phyloP scores from a whole-genome alignment of 768 basidiomycete species.

The Phaeotremella fagi region DNA sequence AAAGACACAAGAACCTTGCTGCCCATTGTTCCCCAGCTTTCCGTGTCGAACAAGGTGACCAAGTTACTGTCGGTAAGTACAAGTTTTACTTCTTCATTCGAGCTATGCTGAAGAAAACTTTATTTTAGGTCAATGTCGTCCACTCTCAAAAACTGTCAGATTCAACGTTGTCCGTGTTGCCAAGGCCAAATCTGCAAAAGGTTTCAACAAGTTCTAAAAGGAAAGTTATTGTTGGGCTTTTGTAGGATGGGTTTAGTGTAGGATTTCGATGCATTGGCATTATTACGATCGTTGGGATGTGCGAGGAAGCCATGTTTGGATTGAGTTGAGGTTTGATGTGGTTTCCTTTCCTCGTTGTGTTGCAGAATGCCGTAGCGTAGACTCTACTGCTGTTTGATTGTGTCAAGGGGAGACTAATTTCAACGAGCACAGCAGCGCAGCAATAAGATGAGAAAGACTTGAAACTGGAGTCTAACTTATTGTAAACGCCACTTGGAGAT shows the following conservation, averaged over 20 bases:
- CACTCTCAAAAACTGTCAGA: slow-evolving; percentile 95
- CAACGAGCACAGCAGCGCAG: too few species aligned
- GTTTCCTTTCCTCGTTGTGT: too few species aligned
- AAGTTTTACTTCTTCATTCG: neutral
- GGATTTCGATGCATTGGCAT: slow-evolving; percentile 1
- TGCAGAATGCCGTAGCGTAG: too few species aligned
- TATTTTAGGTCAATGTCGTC: slow-evolving; percentile 85
- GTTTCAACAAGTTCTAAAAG: slow-evolving; percentile 83
- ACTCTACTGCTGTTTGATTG: too few species aligned
- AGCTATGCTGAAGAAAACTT: slow-evolving; percentile 4
- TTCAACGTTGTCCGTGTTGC: slow-evolving; percentile 97
- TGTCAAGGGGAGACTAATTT: too few species aligned
- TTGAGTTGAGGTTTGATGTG: too few species aligned
- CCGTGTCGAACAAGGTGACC: slow-evolving; percentile 92
- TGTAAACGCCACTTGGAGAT: too few species aligned
- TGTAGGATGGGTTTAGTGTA: neutral
- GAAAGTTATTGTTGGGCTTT: slow-evolving; percentile 4
- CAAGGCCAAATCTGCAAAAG: slow-evolving; percentile 88
- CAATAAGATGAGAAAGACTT: too few species aligned
- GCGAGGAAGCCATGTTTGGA: too few species aligned
- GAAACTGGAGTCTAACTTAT: too few species aligned
- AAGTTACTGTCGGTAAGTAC: slow-evolving; percentile 74
- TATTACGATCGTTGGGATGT: neutral
- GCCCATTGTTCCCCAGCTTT: slow-evolving; percentile 97
- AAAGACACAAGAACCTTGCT: slow-evolving; percentile 92